Conservation (phyloP, 768 basidiomycete genomes). For the Termitomyces sp. region DNA sequence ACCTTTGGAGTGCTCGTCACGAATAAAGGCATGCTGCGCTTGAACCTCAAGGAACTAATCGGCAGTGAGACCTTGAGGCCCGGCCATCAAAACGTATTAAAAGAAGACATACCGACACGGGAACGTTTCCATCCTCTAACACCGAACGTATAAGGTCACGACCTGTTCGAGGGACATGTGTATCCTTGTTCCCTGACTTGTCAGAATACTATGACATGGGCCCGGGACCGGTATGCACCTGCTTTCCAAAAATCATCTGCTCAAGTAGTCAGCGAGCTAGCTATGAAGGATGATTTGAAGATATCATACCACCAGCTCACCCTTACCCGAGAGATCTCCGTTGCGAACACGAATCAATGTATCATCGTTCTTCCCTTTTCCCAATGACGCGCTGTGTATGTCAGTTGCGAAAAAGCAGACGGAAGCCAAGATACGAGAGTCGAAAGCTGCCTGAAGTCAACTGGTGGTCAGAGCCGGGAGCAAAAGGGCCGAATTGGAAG, state of each 20-base stretch:
- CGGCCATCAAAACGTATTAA: conserved; percentile 3
- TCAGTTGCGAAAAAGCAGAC: conserved; percentile 97
- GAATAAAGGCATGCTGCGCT: conserved; percentile 95
- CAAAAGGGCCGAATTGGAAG: background rate
- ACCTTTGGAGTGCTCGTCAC: conserved; percentile 89
- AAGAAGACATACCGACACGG: conserved; percentile 54
- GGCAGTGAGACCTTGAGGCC: background rate
- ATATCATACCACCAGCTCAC: conserved; percentile 72
- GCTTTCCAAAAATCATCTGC: conserved; percentile 95
- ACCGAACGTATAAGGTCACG: conserved; percentile 80
- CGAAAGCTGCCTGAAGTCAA: conserved; percentile 72
- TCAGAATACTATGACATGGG: background rate
- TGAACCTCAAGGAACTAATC: conserved; percentile 89
- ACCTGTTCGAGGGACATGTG: conserved; percentile 86
- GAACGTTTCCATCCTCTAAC: conserved; percentile 76
- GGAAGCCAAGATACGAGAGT: conserved; percentile 73
- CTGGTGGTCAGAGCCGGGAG: background rate
- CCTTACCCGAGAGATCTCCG: conserved; percentile 75
- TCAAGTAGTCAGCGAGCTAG: background rate
- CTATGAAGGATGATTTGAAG: background rate
- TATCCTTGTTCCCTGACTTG: conserved; percentile 57
- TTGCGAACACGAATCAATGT: conserved; percentile 68
- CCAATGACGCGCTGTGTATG: conserved; percentile 83
- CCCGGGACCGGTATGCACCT: conserved; percentile 40
- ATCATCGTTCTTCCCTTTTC: conserved; percentile 81